A percentile compares a stretch with the other conserved stretches of the same genome.
phyloP scores from a whole-genome alignment of 768 basidiomycete genomes.

The Suillus brevipes region DNA sequence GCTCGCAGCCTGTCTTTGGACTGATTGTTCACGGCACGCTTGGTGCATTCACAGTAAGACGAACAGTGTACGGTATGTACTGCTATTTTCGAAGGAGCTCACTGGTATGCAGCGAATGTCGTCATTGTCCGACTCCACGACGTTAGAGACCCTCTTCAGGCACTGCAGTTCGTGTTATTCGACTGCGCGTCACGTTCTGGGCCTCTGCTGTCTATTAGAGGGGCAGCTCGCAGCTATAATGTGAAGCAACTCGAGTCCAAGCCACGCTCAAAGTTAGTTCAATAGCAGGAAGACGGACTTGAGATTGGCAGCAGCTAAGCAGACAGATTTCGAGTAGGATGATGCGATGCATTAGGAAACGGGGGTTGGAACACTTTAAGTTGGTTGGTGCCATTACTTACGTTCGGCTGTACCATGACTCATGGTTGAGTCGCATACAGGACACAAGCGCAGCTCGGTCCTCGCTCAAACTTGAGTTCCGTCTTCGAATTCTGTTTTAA shows the following conservation, averaged over 20 bases:
- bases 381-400: too few species aligned
- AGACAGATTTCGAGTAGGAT: background rate
- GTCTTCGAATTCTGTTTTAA: background rate
- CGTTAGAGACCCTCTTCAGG: background rate
- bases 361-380: too few species aligned
- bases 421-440: background rate
- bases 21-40: background rate
- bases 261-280: too few species aligned
- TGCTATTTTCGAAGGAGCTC: background rate
- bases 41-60: background rate
- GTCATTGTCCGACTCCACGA: background rate
- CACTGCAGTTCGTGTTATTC: background rate
- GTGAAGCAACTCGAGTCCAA: background rate
- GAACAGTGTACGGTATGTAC: background rate
- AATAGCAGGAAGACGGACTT: background rate
- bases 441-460: background rate
- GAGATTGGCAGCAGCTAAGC: background rate
- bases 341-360: too few species aligned
- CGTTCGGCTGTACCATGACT: too few species aligned
- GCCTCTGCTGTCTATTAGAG: background rate
- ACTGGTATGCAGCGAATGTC: background rate
- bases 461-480: background rate
- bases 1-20: constrained; percentile 1
- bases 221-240: too few species aligned
- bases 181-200: background rate